Evolutionary conservation across 1,284 basidiomycete species (phyloP), one percentile per base, ranked within the genome.

Genomic region (Taiwanofungus camphoratus): DNA sequence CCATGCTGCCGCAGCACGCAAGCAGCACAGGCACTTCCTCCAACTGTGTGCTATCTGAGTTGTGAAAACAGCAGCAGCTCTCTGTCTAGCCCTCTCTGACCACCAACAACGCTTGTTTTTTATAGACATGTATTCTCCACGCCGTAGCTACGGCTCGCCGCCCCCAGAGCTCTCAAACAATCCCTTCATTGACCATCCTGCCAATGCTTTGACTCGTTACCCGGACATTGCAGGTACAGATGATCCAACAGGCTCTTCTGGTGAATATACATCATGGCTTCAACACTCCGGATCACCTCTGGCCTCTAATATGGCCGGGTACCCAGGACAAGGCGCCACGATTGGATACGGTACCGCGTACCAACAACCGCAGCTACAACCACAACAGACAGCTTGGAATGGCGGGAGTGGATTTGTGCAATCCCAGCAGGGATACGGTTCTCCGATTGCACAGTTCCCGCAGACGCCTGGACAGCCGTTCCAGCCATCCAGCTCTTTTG

Each of bases 131-230:
- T 62, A 59, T 45, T 59, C 58, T 29, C 52, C 58, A 8, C 49
- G 45, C 18, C 42, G 48, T n/a, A 44, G 46, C 29, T 58, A 57
- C 38, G 51, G 51, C 52, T 59, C 59, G 3, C 56, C 57, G 11
- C 58, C 59, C 1, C 55, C 62, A 26, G 63, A 66, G 29, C 56
- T 65, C 34, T 65, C 65, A 9, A 67, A 67, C 37, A 67, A 67
- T 45, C 65, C 65, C 3, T 67, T 67, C 58, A 63, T 67, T 48
- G 65, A 67, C 44, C 61, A 61, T 48, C 49, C 62, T 13, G 32
- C 63, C 6, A 62, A 60, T 47, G 62, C 61, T 16, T 53, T 57
- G 31, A 51, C 62, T 3, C 61, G 64, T 33, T 67, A 49, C 45
- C 65, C 65, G n/a, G 58, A 60, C 46, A 61, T 67, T 44, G 51